Evolutionary conservation across 2,329 filamentous ascomycete genomes (phyloP).

Genomic region (Cadophora sp.): DNA sequence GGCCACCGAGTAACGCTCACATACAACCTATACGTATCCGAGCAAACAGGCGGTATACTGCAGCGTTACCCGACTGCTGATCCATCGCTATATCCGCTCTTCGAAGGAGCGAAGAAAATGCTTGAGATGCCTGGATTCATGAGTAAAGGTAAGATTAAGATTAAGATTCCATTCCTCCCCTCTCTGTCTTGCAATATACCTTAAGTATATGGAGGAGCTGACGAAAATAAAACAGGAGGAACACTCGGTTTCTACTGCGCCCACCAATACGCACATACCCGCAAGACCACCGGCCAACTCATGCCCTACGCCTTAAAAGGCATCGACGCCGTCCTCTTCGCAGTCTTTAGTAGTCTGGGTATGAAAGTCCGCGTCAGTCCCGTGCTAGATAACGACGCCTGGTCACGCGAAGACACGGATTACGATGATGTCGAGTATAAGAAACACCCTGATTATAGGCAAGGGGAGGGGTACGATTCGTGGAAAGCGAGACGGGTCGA

Average conservation of each 20-base stretch:
- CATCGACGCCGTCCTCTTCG: slow-evolving; percentile 53
- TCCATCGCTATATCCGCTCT: slow-evolving; percentile 47
- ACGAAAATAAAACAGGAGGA: slow-evolving; percentile 36
- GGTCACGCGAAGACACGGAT: slow-evolving; percentile 28
- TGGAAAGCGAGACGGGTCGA: background rate
- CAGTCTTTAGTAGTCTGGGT: slow-evolving; percentile 46
- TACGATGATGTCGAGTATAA: background rate
- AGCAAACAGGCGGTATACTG: slow-evolving; percentile 42
- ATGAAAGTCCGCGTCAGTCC: slow-evolving; percentile 45
- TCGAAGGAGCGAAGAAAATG: slow-evolving; percentile 44
- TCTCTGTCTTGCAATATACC: too few relatives aligned
- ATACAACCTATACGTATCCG: slow-evolving; percentile 61
- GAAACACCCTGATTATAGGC: background rate
- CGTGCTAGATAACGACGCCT: slow-evolving; percentile 34
- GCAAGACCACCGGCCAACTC: slow-evolving; percentile 20
- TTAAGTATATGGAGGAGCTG: too few relatives aligned
- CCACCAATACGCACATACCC: slow-evolving; percentile 55
- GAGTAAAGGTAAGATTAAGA: slow-evolving; percentile 42
- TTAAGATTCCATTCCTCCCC: too few relatives aligned
- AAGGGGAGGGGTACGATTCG: background rate
- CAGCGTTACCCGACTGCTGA: slow-evolving; percentile 41
- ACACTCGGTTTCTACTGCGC: slow-evolving; percentile 53
- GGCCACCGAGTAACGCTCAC: slow-evolving; percentile 64
- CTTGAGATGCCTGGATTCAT: slow-evolving; percentile 46
- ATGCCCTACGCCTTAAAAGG: slow-evolving; percentile 54